Percentiles rank a stretch among this genome's conserved stretches.
Conservation (phyloP, 768 basidiomycete genomes). For the Boletus reticulatus region DNA sequence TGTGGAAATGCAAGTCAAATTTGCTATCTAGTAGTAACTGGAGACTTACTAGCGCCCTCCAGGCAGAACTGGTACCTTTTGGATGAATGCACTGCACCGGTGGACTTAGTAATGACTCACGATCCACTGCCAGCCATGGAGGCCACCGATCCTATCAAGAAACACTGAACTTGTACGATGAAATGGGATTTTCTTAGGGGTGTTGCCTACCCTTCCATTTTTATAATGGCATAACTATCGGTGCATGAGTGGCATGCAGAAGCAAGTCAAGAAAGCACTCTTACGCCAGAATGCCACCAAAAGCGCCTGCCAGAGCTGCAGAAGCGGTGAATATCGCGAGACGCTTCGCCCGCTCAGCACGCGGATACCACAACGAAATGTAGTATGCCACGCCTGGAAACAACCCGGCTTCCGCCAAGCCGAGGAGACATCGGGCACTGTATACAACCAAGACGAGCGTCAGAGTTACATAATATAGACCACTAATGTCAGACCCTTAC, state of each 20-base stretch:
- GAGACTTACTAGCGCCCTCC: constrained; percentile 23
- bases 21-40: neutral
- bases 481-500: constrained; percentile 20
- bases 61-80: constrained; percentile 27
- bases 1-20: neutral
- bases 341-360: constrained; percentile 52
- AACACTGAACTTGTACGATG: neutral
- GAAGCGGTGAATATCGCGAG: constrained; percentile 59
- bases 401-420: constrained; percentile 45
- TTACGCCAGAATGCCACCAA: constrained; percentile 47
- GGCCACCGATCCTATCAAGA: constrained; percentile 24
- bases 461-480: neutral
- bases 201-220: constrained; percentile 32
- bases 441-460: neutral
- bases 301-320: constrained; percentile 50
- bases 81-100: constrained; percentile 1
- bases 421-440: constrained; percentile 43
- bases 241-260: neutral
- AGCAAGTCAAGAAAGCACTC: constrained; percentile 9
- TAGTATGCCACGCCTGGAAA: constrained; percentile 40
- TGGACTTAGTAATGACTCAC: constrained; percentile 18
- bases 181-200: constrained; percentile 1
- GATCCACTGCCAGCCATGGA: constrained; percentile 41
- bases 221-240: constrained; percentile 33
- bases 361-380: constrained; percentile 58